Evolutionary conservation across 768 basidiomycete genomes (phyloP).

Genomic region (Rhodocollybia butyracea): DNA sequence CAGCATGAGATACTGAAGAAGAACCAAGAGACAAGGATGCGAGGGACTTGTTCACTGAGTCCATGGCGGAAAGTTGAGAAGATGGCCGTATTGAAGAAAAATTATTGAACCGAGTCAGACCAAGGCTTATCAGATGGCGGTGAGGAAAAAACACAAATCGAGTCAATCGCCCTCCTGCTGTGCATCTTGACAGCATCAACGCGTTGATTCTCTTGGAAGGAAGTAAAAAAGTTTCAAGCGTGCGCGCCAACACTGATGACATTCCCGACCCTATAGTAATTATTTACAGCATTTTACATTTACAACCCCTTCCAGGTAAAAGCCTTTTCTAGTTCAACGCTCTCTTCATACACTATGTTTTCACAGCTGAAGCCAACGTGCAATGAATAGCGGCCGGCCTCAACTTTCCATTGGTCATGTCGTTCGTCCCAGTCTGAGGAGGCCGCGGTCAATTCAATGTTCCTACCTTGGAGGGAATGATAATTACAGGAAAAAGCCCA

Average conservation of each 20-base stretch:
- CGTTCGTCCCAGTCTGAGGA: conserved; percentile 57
- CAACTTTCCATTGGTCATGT: conserved; percentile 44
- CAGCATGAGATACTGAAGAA: conserved; percentile 51
- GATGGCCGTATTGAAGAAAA: neutral
- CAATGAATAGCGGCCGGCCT: conserved; percentile 48
- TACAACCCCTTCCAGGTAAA: conserved; percentile 53
- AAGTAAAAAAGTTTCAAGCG: neutral
- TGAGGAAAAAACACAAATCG: conserved; percentile 3
- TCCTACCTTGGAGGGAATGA: too few species aligned
- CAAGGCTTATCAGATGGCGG: conserved; percentile 11
- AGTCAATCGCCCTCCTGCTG: conserved; percentile 2
- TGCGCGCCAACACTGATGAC: neutral
- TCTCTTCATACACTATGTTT: conserved; percentile 23
- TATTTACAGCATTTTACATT: neutral
- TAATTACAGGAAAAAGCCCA: too few species aligned
- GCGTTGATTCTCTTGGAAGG: neutral
- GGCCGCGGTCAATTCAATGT: too few species aligned
- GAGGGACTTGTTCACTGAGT: conserved; percentile 40
- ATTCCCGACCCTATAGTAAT: neutral
- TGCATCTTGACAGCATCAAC: conserved; percentile 3
- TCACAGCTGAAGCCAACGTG: conserved; percentile 43
- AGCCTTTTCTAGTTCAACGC: conserved; percentile 31
- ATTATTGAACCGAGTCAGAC: conserved; percentile 3
- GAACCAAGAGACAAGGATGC: conserved; percentile 55
- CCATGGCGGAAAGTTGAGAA: conserved; percentile 22